These are phyloP conservation scores for Linum usitatissimum DNA, from an alignment of 345 rosid genomes.

Conservation along the genomic window DNA sequence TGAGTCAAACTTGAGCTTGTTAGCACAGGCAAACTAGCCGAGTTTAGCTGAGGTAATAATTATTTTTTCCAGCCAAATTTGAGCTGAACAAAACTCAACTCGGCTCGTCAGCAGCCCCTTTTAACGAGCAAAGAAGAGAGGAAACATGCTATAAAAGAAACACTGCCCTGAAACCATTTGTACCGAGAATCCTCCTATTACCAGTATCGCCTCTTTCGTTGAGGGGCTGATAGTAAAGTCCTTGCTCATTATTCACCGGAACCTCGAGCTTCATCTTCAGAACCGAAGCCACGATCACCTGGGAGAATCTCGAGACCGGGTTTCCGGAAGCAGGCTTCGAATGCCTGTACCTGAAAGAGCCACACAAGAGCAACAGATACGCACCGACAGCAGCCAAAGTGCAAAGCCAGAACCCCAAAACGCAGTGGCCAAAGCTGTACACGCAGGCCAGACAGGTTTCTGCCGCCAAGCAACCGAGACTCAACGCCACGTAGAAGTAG, in stretches of 20 bases:
- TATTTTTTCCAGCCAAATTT: too few relatives aligned
- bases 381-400: slow-evolving; percentile 11
- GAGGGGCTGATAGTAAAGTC: slow-evolving; percentile 1
- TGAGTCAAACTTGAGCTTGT: too few relatives aligned
- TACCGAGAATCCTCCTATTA: slow-evolving; percentile 14
- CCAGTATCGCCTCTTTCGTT: too few relatives aligned
- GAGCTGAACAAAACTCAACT: too few relatives aligned
- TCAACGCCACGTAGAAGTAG: slow-evolving; percentile 30
- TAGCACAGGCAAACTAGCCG: too few relatives aligned
- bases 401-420: slow-evolving; percentile 27
- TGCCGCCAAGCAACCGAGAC: slow-evolving; percentile 29
- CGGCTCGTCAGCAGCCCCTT: too few relatives aligned
- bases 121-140: too few relatives aligned
- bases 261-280: slow-evolving; percentile 19
- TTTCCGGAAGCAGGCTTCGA: slow-evolving; percentile 25
- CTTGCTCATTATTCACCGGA: slow-evolving; percentile 11
- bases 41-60: too few relatives aligned
- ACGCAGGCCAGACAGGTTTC: slow-evolving; percentile 28
- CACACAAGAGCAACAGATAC: slow-evolving; percentile 16
- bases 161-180: slow-evolving; percentile 23
- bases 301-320: slow-evolving; percentile 21
- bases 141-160: too few relatives aligned
- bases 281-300: slow-evolving; percentile 25
- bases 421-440: slow-evolving; percentile 27
- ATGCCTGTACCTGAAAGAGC: slow-evolving; percentile 18